Conservation (phyloP, 2,329 filamentous ascomycete species). For the Cercospora sp. region DNA sequence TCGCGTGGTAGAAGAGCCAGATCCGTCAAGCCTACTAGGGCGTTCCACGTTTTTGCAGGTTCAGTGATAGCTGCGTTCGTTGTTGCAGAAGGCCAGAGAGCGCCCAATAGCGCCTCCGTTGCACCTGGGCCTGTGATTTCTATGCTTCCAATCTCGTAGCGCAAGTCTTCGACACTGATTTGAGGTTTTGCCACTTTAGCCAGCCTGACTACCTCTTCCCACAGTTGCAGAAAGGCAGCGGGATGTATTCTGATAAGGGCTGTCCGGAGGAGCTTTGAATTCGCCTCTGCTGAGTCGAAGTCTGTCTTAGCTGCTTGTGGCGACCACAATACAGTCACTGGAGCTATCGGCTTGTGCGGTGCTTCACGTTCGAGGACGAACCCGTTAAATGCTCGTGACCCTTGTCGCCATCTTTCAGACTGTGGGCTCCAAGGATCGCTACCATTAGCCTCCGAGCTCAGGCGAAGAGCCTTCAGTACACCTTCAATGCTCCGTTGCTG, state of each 20-base stretch:
- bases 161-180: conserved; percentile 66
- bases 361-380: conserved; percentile 61
- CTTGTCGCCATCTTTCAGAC: conserved; percentile 70
- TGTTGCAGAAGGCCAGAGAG: conserved; percentile 56
- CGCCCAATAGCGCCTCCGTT: conserved; percentile 72
- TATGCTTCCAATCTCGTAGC: conserved; percentile 72
- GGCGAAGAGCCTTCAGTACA: conserved; percentile 65
- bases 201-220: conserved; percentile 61
- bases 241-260: conserved; percentile 79
- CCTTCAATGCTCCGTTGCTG: conserved; percentile 62
- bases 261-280: conserved; percentile 49
- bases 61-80: conserved; percentile 46
- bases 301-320: conserved; percentile 39
- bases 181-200: conserved; percentile 62
- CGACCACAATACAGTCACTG: conserved; percentile 75
- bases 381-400: conserved; percentile 58
- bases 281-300: conserved; percentile 30
- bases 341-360: conserved; percentile 63
- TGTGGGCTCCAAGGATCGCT: conserved; percentile 59
- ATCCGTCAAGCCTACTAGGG: conserved; percentile 63
- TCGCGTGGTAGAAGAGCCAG: conserved; percentile 69
- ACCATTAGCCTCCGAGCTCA: conserved; percentile 43
- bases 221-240: conserved; percentile 70
- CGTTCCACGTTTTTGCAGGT: conserved; percentile 48
- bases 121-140: conserved; percentile 72